Evolutionary conservation across 306 rosid species (phyloP).

Genomic region (cucumber (Cucumis sativus)): DNA sequence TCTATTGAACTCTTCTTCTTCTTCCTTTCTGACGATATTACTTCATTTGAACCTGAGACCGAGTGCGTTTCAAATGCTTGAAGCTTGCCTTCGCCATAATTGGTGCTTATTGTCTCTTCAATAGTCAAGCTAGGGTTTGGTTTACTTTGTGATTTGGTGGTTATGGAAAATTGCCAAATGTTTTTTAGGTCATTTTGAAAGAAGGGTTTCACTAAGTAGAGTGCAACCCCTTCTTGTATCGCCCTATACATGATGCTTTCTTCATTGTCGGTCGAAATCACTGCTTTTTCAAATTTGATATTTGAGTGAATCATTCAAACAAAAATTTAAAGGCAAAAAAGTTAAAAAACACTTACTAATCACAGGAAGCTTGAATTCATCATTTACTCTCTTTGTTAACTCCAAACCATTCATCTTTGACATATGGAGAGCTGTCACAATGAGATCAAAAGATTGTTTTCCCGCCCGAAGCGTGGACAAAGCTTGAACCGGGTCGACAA

Average conservation of each 20-base stretch:
- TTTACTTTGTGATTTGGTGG: not conserved
- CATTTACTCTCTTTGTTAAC: constrained; percentile 2
- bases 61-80: not conserved
- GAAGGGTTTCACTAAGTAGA: constrained; percentile 11
- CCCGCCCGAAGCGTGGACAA: not conserved
- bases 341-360: not conserved
- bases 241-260: constrained; percentile 7
- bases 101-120: not conserved
- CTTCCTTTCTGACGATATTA: not conserved
- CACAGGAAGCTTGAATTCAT: constrained; percentile 12
- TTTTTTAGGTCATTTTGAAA: constrained; percentile 9
- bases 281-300: not conserved
- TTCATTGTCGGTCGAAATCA: not conserved
- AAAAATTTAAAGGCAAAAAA: no score
- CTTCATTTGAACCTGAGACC: not conserved
- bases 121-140: not conserved
- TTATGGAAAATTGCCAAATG: constrained; percentile 11
- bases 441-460: not conserved
- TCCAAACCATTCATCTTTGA: constrained; percentile 8
- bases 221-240: constrained; percentile 5
- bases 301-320: not conserved
- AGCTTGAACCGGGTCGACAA: not conserved
- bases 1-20: not conserved
- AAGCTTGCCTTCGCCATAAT: not conserved
- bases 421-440: constrained; percentile 8